Conservation (phyloP, 768 basidiomycete genomes). For the Galerina sulciceps region DNA sequence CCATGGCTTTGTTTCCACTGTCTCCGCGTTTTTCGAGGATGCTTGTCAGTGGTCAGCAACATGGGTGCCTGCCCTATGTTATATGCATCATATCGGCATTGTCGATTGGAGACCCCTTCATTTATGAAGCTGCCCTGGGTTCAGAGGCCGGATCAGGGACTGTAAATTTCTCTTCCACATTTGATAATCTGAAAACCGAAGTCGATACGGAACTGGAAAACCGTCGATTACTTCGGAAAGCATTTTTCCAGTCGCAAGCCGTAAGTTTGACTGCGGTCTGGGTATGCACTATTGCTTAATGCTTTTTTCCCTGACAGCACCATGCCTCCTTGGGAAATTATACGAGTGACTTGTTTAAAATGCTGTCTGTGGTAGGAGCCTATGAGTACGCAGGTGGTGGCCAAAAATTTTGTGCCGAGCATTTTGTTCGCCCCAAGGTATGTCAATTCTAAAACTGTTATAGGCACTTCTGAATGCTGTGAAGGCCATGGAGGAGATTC, state of each 20-base stretch:
- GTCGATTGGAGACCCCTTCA: slow-evolving; percentile 94
- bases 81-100: slow-evolving; percentile 89
- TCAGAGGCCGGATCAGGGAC: slow-evolving; percentile 44
- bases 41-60: slow-evolving; percentile 91
- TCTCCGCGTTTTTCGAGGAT: slow-evolving; percentile 96
- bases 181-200: slow-evolving; percentile 51
- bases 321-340: slow-evolving; percentile 82
- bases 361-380: slow-evolving; percentile 93
- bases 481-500: slow-evolving; percentile 98
- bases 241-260: slow-evolving; percentile 83
- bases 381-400: slow-evolving; percentile 91
- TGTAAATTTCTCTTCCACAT: slow-evolving; percentile 39
- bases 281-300: background rate
- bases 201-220: slow-evolving; percentile 56
- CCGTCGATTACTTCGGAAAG: slow-evolving; percentile 65
- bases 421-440: slow-evolving; percentile 92
- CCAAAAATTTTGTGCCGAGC: slow-evolving; percentile 79
- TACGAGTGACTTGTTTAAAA: slow-evolving; percentile 84
- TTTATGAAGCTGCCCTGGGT: slow-evolving; percentile 75
- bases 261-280: slow-evolving; percentile 42
- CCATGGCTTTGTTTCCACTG: slow-evolving; percentile 93
- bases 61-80: slow-evolving; percentile 82
- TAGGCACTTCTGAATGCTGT: background rate
- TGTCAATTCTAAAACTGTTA: slow-evolving; percentile 9
- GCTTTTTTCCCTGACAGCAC: slow-evolving; percentile 42